These are phyloP conservation scores for Tolypocladium tropicale DNA, from an alignment of 2,329 filamentous ascomycete species.

Conservation along the genomic window DNA sequence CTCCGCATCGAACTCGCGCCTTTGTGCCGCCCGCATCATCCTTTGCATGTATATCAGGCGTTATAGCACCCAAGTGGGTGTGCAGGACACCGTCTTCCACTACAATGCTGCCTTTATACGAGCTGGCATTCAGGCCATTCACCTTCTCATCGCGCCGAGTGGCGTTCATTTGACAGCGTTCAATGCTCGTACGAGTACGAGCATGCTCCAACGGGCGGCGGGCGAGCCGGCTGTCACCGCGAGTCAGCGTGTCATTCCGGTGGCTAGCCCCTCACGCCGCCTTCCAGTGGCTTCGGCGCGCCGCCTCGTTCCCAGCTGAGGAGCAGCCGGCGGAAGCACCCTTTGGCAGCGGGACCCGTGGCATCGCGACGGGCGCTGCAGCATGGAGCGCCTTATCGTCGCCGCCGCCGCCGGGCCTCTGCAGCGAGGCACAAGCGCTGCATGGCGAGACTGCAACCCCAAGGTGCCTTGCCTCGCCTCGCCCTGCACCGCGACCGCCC, in stretches of 20 bases:
- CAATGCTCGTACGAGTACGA: too few species aligned
- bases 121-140: neutral
- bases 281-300: neutral
- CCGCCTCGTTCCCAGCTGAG: neutral
- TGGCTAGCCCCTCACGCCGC: neutral
- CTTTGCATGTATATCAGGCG: neutral
- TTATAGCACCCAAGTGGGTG: neutral
- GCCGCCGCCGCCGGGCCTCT: neutral
- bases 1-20: neutral
- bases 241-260: conserved; percentile 4
- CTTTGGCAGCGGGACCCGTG: neutral
- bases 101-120: neutral
- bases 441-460: neutral
- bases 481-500: neutral
- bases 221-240: neutral
- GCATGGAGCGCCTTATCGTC: neutral
- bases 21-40: neutral
- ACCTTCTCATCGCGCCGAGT: neutral
- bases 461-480: neutral
- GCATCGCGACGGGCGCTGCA: neutral
- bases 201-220: neutral
- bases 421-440: neutral
- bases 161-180: too few species aligned
- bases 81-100: neutral
- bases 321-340: neutral